Conservation (phyloP, 495 filamentous ascomycete species). For the Penicillium riverlandense region DNA sequence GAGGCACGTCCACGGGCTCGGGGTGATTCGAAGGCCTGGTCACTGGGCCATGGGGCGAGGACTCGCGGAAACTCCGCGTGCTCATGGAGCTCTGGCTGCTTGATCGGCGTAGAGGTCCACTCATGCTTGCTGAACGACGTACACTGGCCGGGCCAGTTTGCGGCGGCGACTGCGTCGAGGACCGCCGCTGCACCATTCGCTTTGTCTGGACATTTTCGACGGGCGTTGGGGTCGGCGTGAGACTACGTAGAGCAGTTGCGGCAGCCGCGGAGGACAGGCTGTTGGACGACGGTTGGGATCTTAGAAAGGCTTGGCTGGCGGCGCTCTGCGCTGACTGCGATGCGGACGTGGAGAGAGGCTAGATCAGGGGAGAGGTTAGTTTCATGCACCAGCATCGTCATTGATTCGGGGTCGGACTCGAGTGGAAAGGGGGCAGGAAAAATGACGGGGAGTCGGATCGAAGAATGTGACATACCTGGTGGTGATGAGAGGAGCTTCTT, state of each 20-base stretch:
- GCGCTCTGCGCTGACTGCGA: constrained; percentile 66
- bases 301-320: constrained; percentile 73
- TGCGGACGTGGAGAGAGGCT: constrained; percentile 51
- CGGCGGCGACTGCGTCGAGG: constrained; percentile 70
- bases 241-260: constrained; percentile 71
- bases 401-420: too few species aligned
- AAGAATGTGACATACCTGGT: constrained; percentile 38
- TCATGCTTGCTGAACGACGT: constrained; percentile 29
- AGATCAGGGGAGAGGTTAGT: constrained; percentile 5
- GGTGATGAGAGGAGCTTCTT: constrained; percentile 40
- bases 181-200: constrained; percentile 65
- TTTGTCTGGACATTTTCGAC: constrained; percentile 82
- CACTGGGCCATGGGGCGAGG: constrained; percentile 50
- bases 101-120: constrained; percentile 47
- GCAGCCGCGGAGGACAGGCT: constrained; percentile 78
- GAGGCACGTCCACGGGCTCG: constrained; percentile 50
- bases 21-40: constrained; percentile 8
- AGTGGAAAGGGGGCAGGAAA: too few species aligned
- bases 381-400: background rate
- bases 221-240: constrained; percentile 64
- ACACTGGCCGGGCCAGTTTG: constrained; percentile 41
- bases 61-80: constrained; percentile 72
- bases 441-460: too few species aligned
- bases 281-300: constrained; percentile 52
- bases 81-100: constrained; percentile 77